phyloP scores from a whole-genome alignment of 2,329 filamentous ascomycete species.

The Phoma sp. region DNA sequence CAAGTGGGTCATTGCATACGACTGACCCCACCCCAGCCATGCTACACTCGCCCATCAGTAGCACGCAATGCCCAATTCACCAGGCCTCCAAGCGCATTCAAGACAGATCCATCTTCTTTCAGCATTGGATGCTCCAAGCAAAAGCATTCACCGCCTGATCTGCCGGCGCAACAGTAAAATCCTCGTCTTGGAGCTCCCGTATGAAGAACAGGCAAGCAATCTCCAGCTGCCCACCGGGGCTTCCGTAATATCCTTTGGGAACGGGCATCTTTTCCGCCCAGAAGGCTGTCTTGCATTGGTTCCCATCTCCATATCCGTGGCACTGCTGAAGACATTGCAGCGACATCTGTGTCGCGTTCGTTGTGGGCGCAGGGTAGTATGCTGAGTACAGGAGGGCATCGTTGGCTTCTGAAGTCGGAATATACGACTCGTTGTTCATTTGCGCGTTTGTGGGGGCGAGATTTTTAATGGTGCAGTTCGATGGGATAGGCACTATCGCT shows the following conservation, averaged over 20 bases:
- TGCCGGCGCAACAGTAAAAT: not conserved
- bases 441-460: slow-evolving; percentile 21
- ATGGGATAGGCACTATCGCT: slow-evolving; percentile 38
- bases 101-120: not conserved
- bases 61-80: not conserved
- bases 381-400: slow-evolving; percentile 35
- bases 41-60: not conserved
- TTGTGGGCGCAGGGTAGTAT: slow-evolving; percentile 42
- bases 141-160: not conserved
- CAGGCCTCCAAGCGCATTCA: not conserved
- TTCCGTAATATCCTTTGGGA: slow-evolving; percentile 44
- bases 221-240: slow-evolving; percentile 34
- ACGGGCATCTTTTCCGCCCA: slow-evolving; percentile 47
- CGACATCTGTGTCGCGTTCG: slow-evolving; percentile 35
- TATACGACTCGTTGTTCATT: slow-evolving; percentile 21
- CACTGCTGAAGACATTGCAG: slow-evolving; percentile 50
- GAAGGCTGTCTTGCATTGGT: slow-evolving; percentile 45
- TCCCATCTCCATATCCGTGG: slow-evolving; percentile 47
- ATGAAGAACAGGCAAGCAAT: slow-evolving; percentile 49
- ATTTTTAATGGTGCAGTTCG: slow-evolving; percentile 44
- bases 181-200: slow-evolving; percentile 22
- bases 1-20: not conserved
- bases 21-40: not conserved
- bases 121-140: not conserved
- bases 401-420: slow-evolving; percentile 27